Evolutionary conservation across 441 rosid species (phyloP).

Genomic region (Pelargonium myrrhifolium): DNA sequence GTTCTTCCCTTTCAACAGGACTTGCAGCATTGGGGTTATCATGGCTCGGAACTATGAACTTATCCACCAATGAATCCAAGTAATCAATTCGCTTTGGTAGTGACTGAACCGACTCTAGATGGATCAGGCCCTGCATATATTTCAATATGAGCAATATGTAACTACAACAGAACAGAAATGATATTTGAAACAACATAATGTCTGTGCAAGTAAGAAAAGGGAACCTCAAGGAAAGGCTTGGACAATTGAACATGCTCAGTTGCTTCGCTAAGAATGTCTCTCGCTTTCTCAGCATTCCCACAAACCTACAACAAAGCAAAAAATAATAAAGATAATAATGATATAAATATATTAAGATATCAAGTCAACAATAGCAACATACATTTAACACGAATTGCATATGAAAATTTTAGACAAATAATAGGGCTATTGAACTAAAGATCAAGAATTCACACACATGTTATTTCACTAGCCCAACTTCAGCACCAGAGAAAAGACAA

Average conservation of each 20-base stretch:
- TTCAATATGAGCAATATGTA: neutral
- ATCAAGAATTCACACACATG: neutral
- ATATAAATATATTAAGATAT: too few relatives aligned
- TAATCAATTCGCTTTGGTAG: constrained; percentile 63
- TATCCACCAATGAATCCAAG: constrained; percentile 63
- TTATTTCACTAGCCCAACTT: too few relatives aligned
- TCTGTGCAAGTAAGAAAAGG: neutral
- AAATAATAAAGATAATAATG: too few relatives aligned
- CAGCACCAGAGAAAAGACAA: neutral
- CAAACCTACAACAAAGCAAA: constrained; percentile 41
- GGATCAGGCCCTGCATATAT: constrained; percentile 49
- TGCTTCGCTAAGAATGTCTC: constrained; percentile 61
- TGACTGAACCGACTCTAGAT: constrained; percentile 65
- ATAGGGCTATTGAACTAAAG: neutral
- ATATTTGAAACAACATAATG: neutral
- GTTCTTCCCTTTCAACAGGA: constrained; percentile 72
- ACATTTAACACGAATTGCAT: neutral
- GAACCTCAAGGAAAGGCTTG: constrained; percentile 74
- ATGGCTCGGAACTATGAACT: constrained; percentile 49
- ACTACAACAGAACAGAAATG: neutral
- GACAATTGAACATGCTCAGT: constrained; percentile 69
- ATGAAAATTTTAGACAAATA: neutral
- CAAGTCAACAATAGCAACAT: neutral
- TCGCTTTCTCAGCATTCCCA: constrained; percentile 64
- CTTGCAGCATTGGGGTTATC: constrained; percentile 42